Evolutionary conservation across 2,329 filamentous ascomycete genomes (phyloP), one percentile per base, ranked within the genome.

Genomic region (Pochonia chlamydosporia): DNA sequence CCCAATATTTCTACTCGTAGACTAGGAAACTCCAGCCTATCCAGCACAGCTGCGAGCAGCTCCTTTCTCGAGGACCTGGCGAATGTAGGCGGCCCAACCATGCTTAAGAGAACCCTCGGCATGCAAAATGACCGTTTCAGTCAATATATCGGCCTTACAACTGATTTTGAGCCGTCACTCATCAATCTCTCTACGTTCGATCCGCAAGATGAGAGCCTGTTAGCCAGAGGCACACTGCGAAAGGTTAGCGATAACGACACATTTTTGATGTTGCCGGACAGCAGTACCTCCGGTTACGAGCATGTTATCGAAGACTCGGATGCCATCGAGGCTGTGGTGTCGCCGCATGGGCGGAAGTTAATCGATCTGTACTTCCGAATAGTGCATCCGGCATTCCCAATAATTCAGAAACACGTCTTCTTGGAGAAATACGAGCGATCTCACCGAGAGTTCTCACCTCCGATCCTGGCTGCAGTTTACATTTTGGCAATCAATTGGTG

Each of bases 401-500:
- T 95, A 56, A 76, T 93, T 33, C 86, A 93, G 61, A 91, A 90
- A 67, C 77, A 81, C 49, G 81, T 90, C 47, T 92, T 92, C 56
- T 72, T 87, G 52, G 85, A 91, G 63, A 86, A 87, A 59, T 89
- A 91, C 68, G 80, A 82, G 42, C 78, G 82, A 56, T 83, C 82
- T 36, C 81, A 87, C 57, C 78, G 79, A 46, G 83, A 87, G 55
- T 87, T 92, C 59, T 84, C 87, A 13, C 87, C 89, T 1, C 80
- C 86, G 10, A 71, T 93, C 23, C 73, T 95, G 14, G 87, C 87
- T 26, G 87, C 87, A 45, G 83, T 95, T 57, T 93, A 95, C 59
- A 81, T 95, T 21, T 72, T 96, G 21, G 88, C 90, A 8, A 78
- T 95, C 59, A 90, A 92, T 63, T 95, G 90, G 84, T 93, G 90